phyloP scores from a whole-genome alignment of 2,329 filamentous ascomycete species.

The Aspergillus costaricaensis region DNA sequence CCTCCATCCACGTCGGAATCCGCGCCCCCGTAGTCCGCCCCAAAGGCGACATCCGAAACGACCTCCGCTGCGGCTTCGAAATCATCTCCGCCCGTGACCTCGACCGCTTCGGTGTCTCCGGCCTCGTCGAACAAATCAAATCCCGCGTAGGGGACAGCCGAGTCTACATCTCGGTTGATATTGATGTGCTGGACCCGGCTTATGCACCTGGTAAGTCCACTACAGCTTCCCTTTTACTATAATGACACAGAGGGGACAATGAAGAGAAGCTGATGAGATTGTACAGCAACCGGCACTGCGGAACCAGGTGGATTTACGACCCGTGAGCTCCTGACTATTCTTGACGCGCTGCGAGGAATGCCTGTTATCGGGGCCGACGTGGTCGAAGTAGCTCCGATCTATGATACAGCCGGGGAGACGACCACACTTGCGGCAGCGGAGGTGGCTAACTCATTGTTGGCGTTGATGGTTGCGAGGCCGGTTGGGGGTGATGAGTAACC shows the following conservation, averaged over 20 bases:
- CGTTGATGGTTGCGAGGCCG: conserved; percentile 35
- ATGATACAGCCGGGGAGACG: conserved; percentile 57
- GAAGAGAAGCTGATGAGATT: background rate
- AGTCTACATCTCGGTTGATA: conserved; percentile 60
- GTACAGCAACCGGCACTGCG: conserved; percentile 54
- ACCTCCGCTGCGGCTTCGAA: conserved; percentile 56
- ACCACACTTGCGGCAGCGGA: conserved; percentile 58
- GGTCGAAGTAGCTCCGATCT: conserved; percentile 59
- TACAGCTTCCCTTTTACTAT: background rate
- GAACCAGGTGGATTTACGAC: conserved; percentile 60
- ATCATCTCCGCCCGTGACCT: conserved; percentile 57
- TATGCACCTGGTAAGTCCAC: conserved; percentile 49
- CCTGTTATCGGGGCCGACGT: conserved; percentile 57
- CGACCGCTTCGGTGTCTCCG: conserved; percentile 51
- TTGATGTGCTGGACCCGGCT: conserved; percentile 59
- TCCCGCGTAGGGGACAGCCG: conserved; percentile 49
- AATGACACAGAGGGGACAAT: background rate
- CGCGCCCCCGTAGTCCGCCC: conserved; percentile 53
- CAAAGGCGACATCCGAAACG: conserved; percentile 55
- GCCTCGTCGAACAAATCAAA: conserved; percentile 53
- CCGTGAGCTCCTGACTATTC: conserved; percentile 55
- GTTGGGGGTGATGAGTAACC: background rate
- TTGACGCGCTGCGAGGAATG: conserved; percentile 55
- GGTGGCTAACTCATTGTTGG: conserved; percentile 53
- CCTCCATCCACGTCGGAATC: conserved; percentile 59